These are phyloP conservation scores for Helichrysum umbraculigerum DNA, from an alignment of 129 eudicot genomes.

Conservation along the genomic window DNA sequence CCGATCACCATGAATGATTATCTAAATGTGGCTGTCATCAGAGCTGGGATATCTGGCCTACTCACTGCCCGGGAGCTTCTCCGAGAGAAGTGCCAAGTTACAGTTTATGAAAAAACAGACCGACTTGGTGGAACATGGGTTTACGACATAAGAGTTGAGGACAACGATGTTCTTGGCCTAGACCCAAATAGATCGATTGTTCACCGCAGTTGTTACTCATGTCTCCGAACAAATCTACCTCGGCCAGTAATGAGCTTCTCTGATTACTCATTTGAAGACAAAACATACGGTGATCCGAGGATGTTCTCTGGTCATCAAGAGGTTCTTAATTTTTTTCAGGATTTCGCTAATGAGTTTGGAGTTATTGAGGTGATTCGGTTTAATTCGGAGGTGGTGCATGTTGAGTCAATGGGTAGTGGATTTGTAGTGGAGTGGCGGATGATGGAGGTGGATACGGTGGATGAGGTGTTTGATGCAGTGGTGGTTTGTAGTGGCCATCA, in stretches of 20 bases:
- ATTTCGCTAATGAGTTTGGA: conserved; percentile 54
- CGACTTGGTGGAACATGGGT: conserved; percentile 72
- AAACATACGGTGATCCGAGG: conserved; percentile 45
- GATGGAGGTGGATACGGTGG: conserved; percentile 21
- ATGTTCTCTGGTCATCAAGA: conserved; percentile 63
- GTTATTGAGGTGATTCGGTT: conserved; percentile 49
- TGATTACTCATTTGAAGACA: conserved; percentile 51
- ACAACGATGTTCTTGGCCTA: conserved; percentile 39
- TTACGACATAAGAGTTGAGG: conserved; percentile 50
- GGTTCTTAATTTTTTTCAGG: conserved; percentile 51
- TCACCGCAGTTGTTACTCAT: conserved; percentile 64
- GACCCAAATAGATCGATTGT: conserved; percentile 53
- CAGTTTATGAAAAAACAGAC: conserved; percentile 46
- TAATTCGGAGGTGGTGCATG: conserved; percentile 48
- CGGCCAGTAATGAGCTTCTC: conserved; percentile 61
- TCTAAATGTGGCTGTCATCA: conserved; percentile 62
- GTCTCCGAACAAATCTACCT: conserved; percentile 76
- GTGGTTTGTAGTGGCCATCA: conserved; percentile 68
- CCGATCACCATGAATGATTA: too few species aligned
- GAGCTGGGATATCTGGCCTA: conserved; percentile 69
- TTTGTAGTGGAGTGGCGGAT: conserved; percentile 55
- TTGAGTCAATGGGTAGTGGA: conserved; percentile 26
- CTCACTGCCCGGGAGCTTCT: conserved; percentile 61
- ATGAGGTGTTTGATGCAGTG: conserved; percentile 64
- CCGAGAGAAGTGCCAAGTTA: conserved; percentile 48